A percentile compares a stretch with the other conserved stretches of the same genome.
These are phyloP conservation scores for Mortierella sp. DNA, from an alignment of 371 early-diverging fungal genomes.

Conservation along the genomic window DNA sequence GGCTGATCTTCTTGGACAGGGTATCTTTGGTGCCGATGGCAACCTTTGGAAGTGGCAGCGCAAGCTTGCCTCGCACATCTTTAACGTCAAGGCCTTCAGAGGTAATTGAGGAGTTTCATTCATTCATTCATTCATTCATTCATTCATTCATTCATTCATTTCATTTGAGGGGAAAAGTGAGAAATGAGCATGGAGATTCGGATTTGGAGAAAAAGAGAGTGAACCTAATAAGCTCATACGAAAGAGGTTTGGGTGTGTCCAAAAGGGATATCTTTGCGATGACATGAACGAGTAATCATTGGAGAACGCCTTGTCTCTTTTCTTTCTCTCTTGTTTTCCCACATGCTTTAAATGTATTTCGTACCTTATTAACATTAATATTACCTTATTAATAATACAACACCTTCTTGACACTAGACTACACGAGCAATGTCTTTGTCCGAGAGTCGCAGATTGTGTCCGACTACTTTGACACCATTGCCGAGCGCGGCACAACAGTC, in stretches of 20 bases:
- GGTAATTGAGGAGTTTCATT: conserved; percentile 52
- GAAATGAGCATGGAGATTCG: not conserved
- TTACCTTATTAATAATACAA: not conserved
- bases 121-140: not conserved
- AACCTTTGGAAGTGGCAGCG: conserved; percentile 77
- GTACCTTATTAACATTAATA: not conserved
- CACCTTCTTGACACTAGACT: conserved; percentile 6
- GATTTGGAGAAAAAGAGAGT: not conserved
- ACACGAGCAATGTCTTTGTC: conserved; percentile 64
- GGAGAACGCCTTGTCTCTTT: too few relatives aligned
- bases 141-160: not conserved
- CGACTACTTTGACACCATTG: conserved; percentile 59
- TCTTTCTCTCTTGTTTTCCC: too few relatives aligned
- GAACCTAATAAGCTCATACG: not conserved
- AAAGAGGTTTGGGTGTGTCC: not conserved
- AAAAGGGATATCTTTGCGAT: not conserved
- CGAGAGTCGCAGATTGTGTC: conserved; percentile 58
- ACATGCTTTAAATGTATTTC: too few relatives aligned
- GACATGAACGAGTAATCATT: too few relatives aligned
- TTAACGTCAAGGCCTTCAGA: conserved; percentile 82
- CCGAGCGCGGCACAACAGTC: conserved; percentile 53
- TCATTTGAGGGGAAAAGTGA: not conserved
- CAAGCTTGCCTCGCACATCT: conserved; percentile 79
- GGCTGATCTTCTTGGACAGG: conserved; percentile 71
- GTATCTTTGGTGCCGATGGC: conserved; percentile 83